phyloP scores from a whole-genome alignment of 352 stramenopile genomes.

The Pythium rhizo-oryzae region DNA sequence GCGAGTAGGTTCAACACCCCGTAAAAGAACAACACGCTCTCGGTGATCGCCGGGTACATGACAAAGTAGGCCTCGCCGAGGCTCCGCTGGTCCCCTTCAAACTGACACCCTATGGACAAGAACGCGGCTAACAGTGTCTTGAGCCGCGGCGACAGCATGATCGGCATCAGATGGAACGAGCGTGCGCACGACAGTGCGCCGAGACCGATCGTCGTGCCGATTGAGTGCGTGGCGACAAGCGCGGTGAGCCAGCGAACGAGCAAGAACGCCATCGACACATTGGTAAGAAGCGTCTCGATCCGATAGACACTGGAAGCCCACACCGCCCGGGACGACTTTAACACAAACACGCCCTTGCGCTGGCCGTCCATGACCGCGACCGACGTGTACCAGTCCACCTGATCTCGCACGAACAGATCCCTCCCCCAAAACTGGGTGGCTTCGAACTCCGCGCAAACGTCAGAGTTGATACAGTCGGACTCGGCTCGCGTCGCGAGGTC shows the following conservation, averaged over 20 bases:
- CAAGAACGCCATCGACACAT: conserved; percentile 37
- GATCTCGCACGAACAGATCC: background rate
- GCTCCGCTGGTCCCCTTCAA: conserved; percentile 42
- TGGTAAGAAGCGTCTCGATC: conserved; percentile 33
- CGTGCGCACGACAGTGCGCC: conserved; percentile 37
- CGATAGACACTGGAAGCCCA: background rate
- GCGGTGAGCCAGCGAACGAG: conserved; percentile 43
- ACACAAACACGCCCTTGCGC: background rate
- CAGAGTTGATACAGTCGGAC: background rate
- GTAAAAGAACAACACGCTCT: conserved; percentile 29
- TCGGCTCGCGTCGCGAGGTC: conserved; percentile 19
- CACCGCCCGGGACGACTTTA: background rate
- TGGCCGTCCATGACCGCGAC: background rate
- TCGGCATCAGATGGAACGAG: conserved; percentile 44
- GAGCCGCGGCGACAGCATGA: conserved; percentile 43
- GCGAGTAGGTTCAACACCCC: conserved; percentile 35
- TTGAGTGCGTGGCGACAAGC: conserved; percentile 33
- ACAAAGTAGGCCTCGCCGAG: conserved; percentile 43
- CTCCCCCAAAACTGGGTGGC: background rate
- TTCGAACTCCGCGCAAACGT: background rate
- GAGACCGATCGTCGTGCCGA: conserved; percentile 32
- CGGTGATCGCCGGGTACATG: conserved; percentile 34
- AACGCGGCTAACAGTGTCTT: conserved; percentile 44
- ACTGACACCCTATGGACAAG: conserved; percentile 39
- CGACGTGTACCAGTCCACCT: background rate